Percentiles rank a stretch among this genome's conserved stretches.
phyloP scores from a whole-genome alignment of 1,284 basidiomycete genomes.

The Phenoliferia sp. region DNA sequence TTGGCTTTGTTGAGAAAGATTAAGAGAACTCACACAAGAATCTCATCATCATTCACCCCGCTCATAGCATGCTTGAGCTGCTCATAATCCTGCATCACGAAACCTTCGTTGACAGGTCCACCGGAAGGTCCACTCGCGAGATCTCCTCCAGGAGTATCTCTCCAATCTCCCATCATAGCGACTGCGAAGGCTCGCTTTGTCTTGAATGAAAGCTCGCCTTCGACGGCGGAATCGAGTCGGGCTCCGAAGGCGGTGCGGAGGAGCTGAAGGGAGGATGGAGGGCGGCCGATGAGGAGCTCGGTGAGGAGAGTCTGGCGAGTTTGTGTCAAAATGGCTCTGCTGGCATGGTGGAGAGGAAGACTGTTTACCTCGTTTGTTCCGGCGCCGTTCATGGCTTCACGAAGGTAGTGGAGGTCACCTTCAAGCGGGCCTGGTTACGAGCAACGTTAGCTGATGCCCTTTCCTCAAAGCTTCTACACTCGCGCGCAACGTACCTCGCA shows the following conservation, averaged over 20 bases:
- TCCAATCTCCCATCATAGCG: constrained; percentile 37
- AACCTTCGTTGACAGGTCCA: constrained; percentile 10
- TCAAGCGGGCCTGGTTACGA: constrained; percentile 34
- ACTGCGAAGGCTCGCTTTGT: constrained; percentile 39
- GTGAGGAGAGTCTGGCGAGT: constrained; percentile 35
- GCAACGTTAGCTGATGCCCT: too few species aligned
- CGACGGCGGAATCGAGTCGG: constrained; percentile 38
- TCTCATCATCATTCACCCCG: background rate
- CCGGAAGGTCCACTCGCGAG: constrained; percentile 26
- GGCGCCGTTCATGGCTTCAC: constrained; percentile 38
- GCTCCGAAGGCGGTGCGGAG: constrained; percentile 39
- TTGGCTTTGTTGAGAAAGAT: background rate
- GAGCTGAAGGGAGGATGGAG: constrained; percentile 38
- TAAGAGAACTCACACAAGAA: background rate
- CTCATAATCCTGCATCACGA: constrained; percentile 7
- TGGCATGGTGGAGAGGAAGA: background rate
- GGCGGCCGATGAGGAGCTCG: constrained; percentile 38
- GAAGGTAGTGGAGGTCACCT: constrained; percentile 38
- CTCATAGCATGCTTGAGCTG: background rate
- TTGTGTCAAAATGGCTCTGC: background rate
- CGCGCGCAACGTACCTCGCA: constrained; percentile 15
- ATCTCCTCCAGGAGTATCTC: constrained; percentile 29
- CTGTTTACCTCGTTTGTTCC: constrained; percentile 38
- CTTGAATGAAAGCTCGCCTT: constrained; percentile 40
- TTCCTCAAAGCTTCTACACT: too few species aligned